These are phyloP conservation scores for Nigrospora sphaerica DNA, from an alignment of 2,329 filamentous ascomycete genomes.

Conservation along the genomic window DNA sequence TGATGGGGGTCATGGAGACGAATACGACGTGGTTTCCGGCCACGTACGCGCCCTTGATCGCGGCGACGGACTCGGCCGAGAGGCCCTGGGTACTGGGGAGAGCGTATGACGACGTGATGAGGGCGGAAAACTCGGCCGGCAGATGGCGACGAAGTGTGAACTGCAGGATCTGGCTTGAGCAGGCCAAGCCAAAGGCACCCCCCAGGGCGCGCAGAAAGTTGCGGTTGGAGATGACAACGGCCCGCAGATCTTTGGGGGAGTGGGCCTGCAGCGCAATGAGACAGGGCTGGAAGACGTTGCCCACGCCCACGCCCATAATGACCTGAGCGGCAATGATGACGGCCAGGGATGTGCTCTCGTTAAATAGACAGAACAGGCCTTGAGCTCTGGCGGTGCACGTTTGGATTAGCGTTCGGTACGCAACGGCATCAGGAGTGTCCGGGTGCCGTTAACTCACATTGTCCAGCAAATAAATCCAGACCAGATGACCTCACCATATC, in stretches of 20 bases:
- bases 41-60: background rate
- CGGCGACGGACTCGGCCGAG: background rate
- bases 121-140: background rate
- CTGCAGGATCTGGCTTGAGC: conserved; percentile 2
- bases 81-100: background rate
- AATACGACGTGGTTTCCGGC: background rate
- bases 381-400: background rate
- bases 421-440: conserved; percentile 13
- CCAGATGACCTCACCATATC: conserved; percentile 7
- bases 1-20: background rate
- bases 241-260: conserved; percentile 11
- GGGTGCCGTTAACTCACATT: conserved; percentile 6
- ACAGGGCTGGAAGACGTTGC: conserved; percentile 4
- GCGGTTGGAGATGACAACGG: conserved; percentile 17
- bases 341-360: background rate
- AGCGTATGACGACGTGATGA: background rate
- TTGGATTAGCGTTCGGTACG: background rate
- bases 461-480: background rate
- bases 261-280: conserved; percentile 18
- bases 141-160: background rate
- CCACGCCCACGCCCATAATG: conserved; percentile 6
- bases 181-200: conserved; percentile 12
- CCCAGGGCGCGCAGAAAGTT: conserved; percentile 17
- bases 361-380: background rate
- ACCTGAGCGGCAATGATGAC: background rate